Evolutionary conservation across 371 early-diverging fungal genomes (phyloP).

Genomic region (Lichtheimia hyalospora): DNA sequence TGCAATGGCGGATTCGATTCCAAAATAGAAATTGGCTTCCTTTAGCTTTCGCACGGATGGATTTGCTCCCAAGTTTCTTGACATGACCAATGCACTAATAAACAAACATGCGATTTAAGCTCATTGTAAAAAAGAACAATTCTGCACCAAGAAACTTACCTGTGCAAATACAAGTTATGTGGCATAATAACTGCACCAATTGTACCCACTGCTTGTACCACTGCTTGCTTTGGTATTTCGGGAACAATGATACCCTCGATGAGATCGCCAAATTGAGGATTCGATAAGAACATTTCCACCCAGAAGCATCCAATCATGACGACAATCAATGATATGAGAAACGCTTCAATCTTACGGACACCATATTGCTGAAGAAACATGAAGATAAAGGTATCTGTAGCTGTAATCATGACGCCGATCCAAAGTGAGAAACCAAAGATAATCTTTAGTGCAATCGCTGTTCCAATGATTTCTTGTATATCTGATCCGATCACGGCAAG

Average conservation of each 20-base stretch:
- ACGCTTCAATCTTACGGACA: slow-evolving; percentile 61
- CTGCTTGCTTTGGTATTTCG: slow-evolving; percentile 52
- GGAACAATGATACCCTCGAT: slow-evolving; percentile 61
- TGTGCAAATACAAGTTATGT: slow-evolving; percentile 74
- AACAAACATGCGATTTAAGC: no score
- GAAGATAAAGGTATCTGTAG: slow-evolving; percentile 65
- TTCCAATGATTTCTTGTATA: slow-evolving; percentile 76
- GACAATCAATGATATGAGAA: slow-evolving; percentile 61
- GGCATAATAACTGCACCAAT: slow-evolving; percentile 77
- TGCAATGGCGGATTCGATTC: slow-evolving; percentile 63
- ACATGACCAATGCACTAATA: slow-evolving; percentile 56
- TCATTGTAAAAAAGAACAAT: no score
- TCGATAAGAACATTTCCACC: slow-evolving; percentile 61
- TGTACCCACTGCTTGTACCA: slow-evolving; percentile 69
- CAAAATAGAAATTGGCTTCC: slow-evolving; percentile 70
- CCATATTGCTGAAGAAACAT: slow-evolving; percentile 67
- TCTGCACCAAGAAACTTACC: no score
- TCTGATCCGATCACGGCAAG: slow-evolving; percentile 77
- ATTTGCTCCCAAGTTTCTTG: slow-evolving; percentile 54
- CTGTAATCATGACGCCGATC: slow-evolving; percentile 70
- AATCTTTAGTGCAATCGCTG: slow-evolving; percentile 73
- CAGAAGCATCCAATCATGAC: slow-evolving; percentile 72
- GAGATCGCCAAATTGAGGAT: slow-evolving; percentile 53
- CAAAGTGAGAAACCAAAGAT: slow-evolving; percentile 62
- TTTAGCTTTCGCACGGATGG: slow-evolving; percentile 50